Evolutionary conservation across 345 rosid species (phyloP).

Genomic region (Gossypium rotundifolium): DNA sequence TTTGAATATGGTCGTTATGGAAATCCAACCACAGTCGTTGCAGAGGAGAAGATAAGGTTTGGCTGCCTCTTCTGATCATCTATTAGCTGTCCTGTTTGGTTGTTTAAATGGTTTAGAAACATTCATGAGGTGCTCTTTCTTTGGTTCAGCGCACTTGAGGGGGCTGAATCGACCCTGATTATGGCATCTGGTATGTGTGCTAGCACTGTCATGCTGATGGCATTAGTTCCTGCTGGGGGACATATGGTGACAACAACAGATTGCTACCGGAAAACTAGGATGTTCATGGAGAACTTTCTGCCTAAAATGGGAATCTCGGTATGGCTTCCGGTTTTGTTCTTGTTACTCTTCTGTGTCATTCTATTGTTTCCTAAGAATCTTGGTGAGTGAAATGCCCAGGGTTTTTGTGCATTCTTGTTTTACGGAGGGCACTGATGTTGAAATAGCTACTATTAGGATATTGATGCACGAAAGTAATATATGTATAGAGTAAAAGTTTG

Average conservation of each 20-base stretch:
- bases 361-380: background rate
- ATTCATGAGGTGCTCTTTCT: constrained; percentile 3
- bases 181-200: constrained; percentile 99
- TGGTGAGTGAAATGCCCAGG: background rate
- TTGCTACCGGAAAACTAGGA: constrained; percentile 93
- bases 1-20: constrained; percentile 98
- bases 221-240: constrained; percentile 98
- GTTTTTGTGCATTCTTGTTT: background rate
- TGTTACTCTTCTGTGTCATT: background rate
- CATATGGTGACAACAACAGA: constrained; percentile 91
- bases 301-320: constrained; percentile 96
- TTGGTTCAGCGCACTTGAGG: constrained; percentile 78
- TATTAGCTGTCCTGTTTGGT: background rate
- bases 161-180: constrained; percentile 88
- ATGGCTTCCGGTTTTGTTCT: constrained; percentile 6
- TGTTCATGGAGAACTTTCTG: constrained; percentile 84
- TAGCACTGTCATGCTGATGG: constrained; percentile 84
- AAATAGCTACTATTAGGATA: background rate
- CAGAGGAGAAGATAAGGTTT: constrained; percentile 88
- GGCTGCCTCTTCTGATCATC: background rate
- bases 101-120: background rate
- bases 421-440: background rate
- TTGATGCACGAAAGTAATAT: background rate
- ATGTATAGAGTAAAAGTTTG: background rate
- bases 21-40: constrained; percentile 82